Base-by-base conservation (phyloP, 163 green algal species). In the Scenedesmus sp. region DNA sequence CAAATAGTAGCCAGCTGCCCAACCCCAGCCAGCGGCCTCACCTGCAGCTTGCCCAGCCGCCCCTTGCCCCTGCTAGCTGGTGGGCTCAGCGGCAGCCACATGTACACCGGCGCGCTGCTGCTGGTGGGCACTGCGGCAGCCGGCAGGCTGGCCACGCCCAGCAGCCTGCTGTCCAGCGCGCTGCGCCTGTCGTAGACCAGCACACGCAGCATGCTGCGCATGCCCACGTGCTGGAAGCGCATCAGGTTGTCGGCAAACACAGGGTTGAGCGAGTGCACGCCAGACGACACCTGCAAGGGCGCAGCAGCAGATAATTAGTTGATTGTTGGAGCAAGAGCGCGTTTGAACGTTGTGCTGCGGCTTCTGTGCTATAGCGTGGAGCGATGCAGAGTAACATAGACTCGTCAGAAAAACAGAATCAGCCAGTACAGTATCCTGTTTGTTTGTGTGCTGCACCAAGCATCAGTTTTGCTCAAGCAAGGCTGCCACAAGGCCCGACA, bases 11-110 rank as follows among this genome's bases (percentile, higher is more conserved):
- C 18, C 13, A n/a, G 26, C 74, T 83, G n/a, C 12, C 56, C 82
- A 55, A 56, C 16, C 79, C 56, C 34, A 84, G 9, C 34, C 34
- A 4, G 1, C n/a, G n/a, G 3, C n/a, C 60, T 46, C 70, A 91
- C 74, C 87, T 91, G 74, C 56, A 91, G 57, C 23, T 64, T 26
- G 20, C 12, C n/a, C 56, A 91, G 18, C 64, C n/a, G 60, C 8
- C 62, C 26, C 26, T 52, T 85, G 26, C 57, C 23, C 57, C 73
- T 85, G 10, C 56, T 87, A 10, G 26, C 23, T 4, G 74, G 54
- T 52, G 84, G 56, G 52, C 54, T 56, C 66, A 96, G 88, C 1
- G 94, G 87, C 46, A 96, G 56, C 93, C 94, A 96, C 59, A 95
- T 90, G 82, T 95, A 96, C 15, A 94, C 23, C 12, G 95, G 95